Evolutionary conservation across 768 basidiomycete species (phyloP).

Genomic region (Termitomyces sp.): DNA sequence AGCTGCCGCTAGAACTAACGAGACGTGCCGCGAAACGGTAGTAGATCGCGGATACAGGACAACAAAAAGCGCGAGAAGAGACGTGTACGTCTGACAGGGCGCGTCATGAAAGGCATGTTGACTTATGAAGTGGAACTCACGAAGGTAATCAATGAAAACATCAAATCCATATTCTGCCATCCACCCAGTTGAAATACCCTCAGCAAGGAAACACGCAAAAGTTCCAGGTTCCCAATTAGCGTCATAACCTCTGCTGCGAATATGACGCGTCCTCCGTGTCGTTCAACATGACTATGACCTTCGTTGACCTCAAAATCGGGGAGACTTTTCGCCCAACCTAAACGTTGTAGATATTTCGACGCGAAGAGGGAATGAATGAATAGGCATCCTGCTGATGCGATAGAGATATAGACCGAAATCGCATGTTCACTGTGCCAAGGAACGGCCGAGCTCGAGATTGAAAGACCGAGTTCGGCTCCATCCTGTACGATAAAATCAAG

Average conservation of each 20-base stretch:
- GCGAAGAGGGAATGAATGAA: background rate
- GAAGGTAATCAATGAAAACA: constrained; percentile 2
- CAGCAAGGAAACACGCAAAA: constrained; percentile 11
- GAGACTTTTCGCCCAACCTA: constrained; percentile 2
- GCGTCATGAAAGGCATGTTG: background rate
- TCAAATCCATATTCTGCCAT: background rate
- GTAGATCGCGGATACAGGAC: constrained; percentile 6
- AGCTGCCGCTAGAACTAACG: constrained; percentile 1
- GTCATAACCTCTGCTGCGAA: constrained; percentile 9
- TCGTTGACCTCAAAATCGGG: background rate
- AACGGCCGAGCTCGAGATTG: background rate
- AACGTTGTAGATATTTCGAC: background rate
- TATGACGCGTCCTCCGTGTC: constrained; percentile 15
- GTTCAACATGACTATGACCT: constrained; percentile 1
- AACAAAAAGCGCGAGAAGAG: constrained; percentile 5
- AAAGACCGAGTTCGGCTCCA: background rate
- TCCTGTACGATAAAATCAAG: background rate
- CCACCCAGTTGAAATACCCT: background rate
- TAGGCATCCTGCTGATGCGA: constrained; percentile 3
- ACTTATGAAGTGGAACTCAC: background rate
- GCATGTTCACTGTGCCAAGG: constrained; percentile 11
- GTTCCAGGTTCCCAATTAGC: constrained; percentile 12
- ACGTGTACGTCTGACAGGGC: constrained; percentile 6
- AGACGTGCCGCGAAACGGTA: constrained; percentile 4
- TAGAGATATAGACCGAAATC: constrained; percentile 11